Percentiles rank a stretch among this genome's conserved stretches.
Evolutionary conservation across 1,139 yeast species (phyloP).

Genomic region (Taiozyma sp.): DNA sequence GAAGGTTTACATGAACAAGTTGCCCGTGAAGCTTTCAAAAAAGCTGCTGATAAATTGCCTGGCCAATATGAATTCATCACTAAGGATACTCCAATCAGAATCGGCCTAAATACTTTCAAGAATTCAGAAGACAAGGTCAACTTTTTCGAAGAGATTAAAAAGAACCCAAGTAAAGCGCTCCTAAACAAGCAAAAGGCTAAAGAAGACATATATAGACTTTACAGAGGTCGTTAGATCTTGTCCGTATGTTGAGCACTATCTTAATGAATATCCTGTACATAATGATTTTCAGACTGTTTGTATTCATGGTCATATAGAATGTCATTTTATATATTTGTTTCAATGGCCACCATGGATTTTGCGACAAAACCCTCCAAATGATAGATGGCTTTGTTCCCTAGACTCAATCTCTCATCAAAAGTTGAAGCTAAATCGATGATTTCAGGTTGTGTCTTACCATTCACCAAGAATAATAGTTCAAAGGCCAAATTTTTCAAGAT

Average conservation of each 20-base stretch:
- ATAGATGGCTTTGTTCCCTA: constrained; percentile 86
- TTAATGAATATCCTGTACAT: background rate
- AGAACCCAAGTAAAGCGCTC: constrained; percentile 65
- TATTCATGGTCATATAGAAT: background rate
- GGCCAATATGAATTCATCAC: constrained; percentile 87
- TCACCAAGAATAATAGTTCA: constrained; percentile 43
- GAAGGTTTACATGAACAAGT: constrained; percentile 77
- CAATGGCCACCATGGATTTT: constrained; percentile 54
- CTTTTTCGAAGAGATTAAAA: constrained; percentile 48
- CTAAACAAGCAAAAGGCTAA: constrained; percentile 44
- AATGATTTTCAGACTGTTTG: background rate
- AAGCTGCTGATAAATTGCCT: constrained; percentile 90
- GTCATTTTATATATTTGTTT: constrained; percentile 7
- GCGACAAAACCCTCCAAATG: constrained; percentile 96
- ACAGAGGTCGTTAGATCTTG: constrained; percentile 45
- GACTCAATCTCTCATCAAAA: constrained; percentile 83
- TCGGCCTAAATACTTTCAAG: constrained; percentile 54
- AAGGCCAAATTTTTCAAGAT: constrained; percentile 68
- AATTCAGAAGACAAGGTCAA: constrained; percentile 41
- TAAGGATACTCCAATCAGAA: constrained; percentile 61
- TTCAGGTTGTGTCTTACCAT: constrained; percentile 36
- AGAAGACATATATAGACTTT: constrained; percentile 46
- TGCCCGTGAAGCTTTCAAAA: constrained; percentile 88
- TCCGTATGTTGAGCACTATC: background rate
- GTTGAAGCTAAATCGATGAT: constrained; percentile 67